Conservation (phyloP, 345 rosid genomes). For the Abelmoschus esculentus region DNA sequence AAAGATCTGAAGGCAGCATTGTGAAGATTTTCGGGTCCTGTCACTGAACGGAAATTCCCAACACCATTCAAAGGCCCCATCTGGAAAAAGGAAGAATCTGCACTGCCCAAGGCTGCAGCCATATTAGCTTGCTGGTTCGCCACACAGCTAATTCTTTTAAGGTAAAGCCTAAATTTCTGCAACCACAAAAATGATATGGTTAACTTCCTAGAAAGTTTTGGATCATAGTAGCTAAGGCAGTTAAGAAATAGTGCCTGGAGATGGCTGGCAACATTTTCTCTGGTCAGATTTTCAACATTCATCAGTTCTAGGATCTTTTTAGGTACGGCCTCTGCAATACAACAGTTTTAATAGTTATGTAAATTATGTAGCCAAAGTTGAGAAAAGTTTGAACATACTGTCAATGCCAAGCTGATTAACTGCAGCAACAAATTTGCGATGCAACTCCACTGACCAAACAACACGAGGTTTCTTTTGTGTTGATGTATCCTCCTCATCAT, state of each 20-base stretch:
- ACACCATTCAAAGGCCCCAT: constrained; percentile 45
- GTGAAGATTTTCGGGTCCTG: constrained; percentile 42
- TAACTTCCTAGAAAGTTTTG: not conserved
- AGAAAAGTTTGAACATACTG: constrained; percentile 40
- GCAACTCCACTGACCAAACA: constrained; percentile 76
- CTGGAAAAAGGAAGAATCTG: constrained; percentile 43
- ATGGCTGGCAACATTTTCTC: constrained; percentile 96
- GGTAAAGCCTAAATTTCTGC: constrained; percentile 85
- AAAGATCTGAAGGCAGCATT: constrained; percentile 41
- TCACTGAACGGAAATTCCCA: constrained; percentile 39
- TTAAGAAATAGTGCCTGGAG: constrained; percentile 54
- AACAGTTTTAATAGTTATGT: not conserved
- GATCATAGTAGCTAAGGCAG: not conserved
- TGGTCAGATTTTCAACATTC: constrained; percentile 80
- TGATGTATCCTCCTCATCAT: constrained; percentile 49
- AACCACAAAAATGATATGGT: not conserved
- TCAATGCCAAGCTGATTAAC: constrained; percentile 76
- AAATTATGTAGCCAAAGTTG: not conserved
- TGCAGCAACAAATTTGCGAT: constrained; percentile 63
- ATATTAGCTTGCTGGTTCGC: constrained; percentile 48
- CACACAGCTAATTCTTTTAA: constrained; percentile 48
- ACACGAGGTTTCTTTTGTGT: constrained; percentile 78
- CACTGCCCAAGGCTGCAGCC: constrained; percentile 45
- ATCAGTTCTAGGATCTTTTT: constrained; percentile 89
- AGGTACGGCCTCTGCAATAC: constrained; percentile 85